A percentile compares a stretch with the other conserved stretches of the same genome.
Evolutionary conservation across 768 basidiomycete species (phyloP).

Genomic region (Termitomyces sp.): DNA sequence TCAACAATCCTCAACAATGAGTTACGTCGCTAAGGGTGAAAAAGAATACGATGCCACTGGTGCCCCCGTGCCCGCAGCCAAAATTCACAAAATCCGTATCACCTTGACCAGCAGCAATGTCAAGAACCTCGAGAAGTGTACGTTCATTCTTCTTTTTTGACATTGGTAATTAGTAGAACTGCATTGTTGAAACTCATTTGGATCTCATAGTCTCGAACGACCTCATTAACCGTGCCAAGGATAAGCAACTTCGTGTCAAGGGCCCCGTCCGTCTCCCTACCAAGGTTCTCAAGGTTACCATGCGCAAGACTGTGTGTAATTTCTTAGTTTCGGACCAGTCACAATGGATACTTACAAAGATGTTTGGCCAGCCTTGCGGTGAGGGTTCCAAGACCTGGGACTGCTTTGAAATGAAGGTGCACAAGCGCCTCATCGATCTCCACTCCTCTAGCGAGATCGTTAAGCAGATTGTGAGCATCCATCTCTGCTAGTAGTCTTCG

Average conservation of each 20-base stretch:
- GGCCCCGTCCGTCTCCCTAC: conserved; percentile 98
- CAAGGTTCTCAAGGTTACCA: conserved; percentile 98
- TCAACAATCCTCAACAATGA: conserved; percentile 55
- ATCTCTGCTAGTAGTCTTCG: not conserved
- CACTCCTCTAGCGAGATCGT: conserved; percentile 98
- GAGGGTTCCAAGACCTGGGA: conserved; percentile 99
- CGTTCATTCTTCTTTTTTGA: conserved; percentile 14
- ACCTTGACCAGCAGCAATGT: conserved; percentile 98
- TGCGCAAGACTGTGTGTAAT: conserved; percentile 88
- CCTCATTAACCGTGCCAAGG: conserved; percentile 98
- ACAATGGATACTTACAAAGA: not conserved
- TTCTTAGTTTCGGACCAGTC: not conserved
- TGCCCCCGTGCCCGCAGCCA: conserved; percentile 77
- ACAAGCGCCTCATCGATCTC: conserved; percentile 99
- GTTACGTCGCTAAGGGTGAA: conserved; percentile 98
- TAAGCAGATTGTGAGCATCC: conserved; percentile 92
- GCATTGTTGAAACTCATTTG: not conserved
- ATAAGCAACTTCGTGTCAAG: conserved; percentile 99
- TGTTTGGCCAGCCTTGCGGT: conserved; percentile 82
- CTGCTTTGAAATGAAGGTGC: conserved; percentile 97
- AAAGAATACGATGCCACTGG: conserved; percentile 97
- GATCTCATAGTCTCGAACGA: conserved; percentile 75
- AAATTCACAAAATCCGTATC: conserved; percentile 99
- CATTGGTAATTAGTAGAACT: not conserved
- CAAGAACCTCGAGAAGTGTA: conserved; percentile 98